Conservation (phyloP, 2,329 filamentous ascomycete genomes). For the Emericellopsis atlantica region DNA sequence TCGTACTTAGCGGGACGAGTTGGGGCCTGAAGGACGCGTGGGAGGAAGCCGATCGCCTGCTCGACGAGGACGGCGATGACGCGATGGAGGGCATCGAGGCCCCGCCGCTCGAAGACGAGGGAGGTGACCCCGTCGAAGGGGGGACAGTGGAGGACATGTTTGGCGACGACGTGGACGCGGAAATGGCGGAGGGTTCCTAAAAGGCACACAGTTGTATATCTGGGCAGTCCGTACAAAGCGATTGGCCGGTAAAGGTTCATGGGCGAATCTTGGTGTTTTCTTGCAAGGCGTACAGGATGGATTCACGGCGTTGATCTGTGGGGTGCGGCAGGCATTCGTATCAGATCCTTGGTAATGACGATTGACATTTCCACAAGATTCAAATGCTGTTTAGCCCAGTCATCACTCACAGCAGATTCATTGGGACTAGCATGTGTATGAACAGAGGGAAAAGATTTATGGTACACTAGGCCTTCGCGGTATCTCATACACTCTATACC, state of each 20-base stretch:
- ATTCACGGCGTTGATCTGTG: too few relatives aligned
- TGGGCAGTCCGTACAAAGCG: neutral
- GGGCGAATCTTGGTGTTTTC: too few relatives aligned
- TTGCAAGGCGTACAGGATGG: too few relatives aligned
- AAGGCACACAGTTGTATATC: too few relatives aligned
- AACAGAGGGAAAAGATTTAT: conserved; percentile 31
- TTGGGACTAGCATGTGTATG: conserved; percentile 8
- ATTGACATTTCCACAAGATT: neutral
- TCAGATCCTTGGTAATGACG: too few relatives aligned
- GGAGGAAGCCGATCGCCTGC: conserved; percentile 34
- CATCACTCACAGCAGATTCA: neutral
- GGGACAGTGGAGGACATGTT: conserved; percentile 43
- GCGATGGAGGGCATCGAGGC: conserved; percentile 36
- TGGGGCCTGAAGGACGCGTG: conserved; percentile 53
- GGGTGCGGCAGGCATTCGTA: too few relatives aligned
- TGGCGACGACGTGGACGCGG: conserved; percentile 40
- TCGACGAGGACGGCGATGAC: conserved; percentile 28
- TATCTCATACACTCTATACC: conserved; percentile 46
- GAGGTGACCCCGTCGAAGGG: conserved; percentile 33
- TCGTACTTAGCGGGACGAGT: conserved; percentile 51
- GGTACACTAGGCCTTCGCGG: conserved; percentile 39
- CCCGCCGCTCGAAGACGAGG: conserved; percentile 23
- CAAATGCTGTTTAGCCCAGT: neutral
- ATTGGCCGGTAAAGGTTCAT: too few relatives aligned
- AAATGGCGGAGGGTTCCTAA: conserved; percentile 33